Evolutionary conservation across 2,329 filamentous ascomycete genomes (phyloP), one percentile per base, ranked within the genome.

Genomic region (Colletotrichum sp.): DNA sequence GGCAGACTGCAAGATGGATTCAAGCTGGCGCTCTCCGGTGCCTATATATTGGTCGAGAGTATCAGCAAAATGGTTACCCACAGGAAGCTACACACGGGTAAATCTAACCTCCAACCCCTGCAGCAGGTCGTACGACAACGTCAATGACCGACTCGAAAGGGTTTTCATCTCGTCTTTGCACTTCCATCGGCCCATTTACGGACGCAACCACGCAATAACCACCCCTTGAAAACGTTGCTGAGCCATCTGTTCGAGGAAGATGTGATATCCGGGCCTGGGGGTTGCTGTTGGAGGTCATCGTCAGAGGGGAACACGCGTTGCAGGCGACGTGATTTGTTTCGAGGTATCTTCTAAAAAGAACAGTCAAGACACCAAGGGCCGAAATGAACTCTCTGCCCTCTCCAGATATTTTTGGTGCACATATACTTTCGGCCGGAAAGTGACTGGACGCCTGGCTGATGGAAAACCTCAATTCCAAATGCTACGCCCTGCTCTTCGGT

Each of bases 121-220:
- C 93, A 44, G 94, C 93, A 65, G 96, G 96, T 83, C 97, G 92
- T 78, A 99, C 92, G 83, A 96, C 93, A 74, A 99, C 95, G 85
- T 99, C 97, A 79, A 99, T 89, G 66, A 94, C 92, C 32, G 96
- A 95, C 87, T 98, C 96, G 85, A 98, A 96, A 9, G 97, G 94
- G 79, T 97, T 92, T 84, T 99, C 95, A 83, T 99, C 96, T 81
- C 95, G 92, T 81, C 96, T 92, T 80, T 93, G 92, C 18, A 96
- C 95, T 87, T 99, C 97, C 79, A 99, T 92, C 18, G 97, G 97
- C 1, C 96, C 97, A 85, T 98, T 99, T 79, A 98, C 95, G 16
- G 95, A 93, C 72, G 94, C 95, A 70, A 98, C 91, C 78, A 99
- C 91, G 60, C 93, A 93, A 85, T 96, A 98, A 65, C 95, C 95